phyloP scores from a whole-genome alignment of 1,284 basidiomycete genomes.

The Fomitopsis pinicola region DNA sequence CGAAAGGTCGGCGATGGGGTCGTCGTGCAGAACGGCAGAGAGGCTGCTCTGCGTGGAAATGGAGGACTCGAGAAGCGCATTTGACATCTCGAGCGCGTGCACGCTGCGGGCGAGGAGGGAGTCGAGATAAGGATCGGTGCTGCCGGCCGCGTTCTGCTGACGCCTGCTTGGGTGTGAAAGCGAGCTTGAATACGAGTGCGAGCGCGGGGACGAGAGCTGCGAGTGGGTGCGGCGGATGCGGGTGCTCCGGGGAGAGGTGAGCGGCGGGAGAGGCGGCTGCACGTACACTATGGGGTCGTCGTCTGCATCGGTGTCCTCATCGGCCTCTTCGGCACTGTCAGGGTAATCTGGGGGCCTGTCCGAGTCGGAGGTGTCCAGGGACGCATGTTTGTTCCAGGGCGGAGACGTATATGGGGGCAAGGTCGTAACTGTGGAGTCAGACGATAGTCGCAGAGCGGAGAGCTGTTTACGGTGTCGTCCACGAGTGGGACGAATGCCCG shows the following conservation, averaged over 20 bases:
- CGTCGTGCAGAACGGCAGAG: conserved; percentile 40
- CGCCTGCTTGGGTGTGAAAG: conserved; percentile 10
- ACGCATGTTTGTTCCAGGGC: conserved; percentile 23
- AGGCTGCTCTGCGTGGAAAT: conserved; percentile 64
- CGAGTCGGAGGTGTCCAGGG: conserved; percentile 28
- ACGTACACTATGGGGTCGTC: conserved; percentile 21
- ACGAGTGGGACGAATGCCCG: conserved; percentile 17
- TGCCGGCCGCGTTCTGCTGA: conserved; percentile 15
- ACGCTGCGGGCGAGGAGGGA: conserved; percentile 75
- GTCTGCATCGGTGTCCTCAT: conserved; percentile 54
- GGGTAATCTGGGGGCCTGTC: conserved; percentile 72
- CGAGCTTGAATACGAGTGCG: conserved; percentile 5
- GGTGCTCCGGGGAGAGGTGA: conserved; percentile 15
- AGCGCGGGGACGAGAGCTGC: conserved; percentile 11
- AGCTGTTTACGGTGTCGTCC: conserved; percentile 46
- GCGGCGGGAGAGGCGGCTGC: conserved; percentile 16
- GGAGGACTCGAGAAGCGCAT: conserved; percentile 66
- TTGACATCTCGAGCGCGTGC: conserved; percentile 79
- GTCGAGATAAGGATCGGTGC: conserved; percentile 51
- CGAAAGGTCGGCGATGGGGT: conserved; percentile 33
- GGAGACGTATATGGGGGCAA: conserved; percentile 63
- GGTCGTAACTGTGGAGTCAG: conserved; percentile 58
- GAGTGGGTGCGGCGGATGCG: neutral
- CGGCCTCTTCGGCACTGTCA: conserved; percentile 70
- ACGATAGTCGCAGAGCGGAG: conserved; percentile 55